Base-by-base conservation (phyloP, 2,329 filamentous ascomycete species). In the Ilyonectria robusta region DNA sequence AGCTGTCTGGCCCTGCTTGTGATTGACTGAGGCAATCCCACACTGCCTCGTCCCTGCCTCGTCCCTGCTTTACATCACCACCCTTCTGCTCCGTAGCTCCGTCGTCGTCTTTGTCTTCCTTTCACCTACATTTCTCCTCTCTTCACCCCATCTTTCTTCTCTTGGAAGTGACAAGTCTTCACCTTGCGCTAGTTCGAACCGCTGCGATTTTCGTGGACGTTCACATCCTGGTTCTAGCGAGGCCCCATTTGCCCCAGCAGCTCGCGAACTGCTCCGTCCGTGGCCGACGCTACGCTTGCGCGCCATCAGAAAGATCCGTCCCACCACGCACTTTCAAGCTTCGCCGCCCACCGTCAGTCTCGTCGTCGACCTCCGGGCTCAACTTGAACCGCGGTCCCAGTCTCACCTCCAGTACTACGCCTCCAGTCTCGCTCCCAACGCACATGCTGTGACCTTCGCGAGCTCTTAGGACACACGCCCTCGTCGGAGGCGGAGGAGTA, bases 281-380 rank as follows among this genome's bases (percentile, higher is more conserved):
- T 33, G 26, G 44, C 59, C 62, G 15, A 42, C 58, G 65, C 69
- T 75, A 75, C 72, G 72, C 72, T 17, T 42, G n/a, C 40, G 17
- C 37, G 40, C 40, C 40, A 42, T 42, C 70, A 75, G 70, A 72
- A 64, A 42, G 53, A 60, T 47, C 63, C 51, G 65, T 66, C 55
- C 56, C 57, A 59, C 62, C 63, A 59, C 60, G 37, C 35, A 67
- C 31, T 55, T 54, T 63, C 46, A 40, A 65, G 35, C 48, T 50
- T 63, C 35, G 40, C 31, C 40, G 47, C 11, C 26, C 29, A 42
- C 35, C 42, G 31, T 13, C 53, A 60, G 40, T 35, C 53, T 51
- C 54, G 23, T 57, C 44, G 1, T 55, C 47, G 35, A 33, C 26
- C n/a, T 23, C 44, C 44, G 10, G 13, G n/a, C 19, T 35, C 48